Evolutionary conservation across 768 basidiomycete species (phyloP).

Genomic region (Strobilomyces confusus): DNA sequence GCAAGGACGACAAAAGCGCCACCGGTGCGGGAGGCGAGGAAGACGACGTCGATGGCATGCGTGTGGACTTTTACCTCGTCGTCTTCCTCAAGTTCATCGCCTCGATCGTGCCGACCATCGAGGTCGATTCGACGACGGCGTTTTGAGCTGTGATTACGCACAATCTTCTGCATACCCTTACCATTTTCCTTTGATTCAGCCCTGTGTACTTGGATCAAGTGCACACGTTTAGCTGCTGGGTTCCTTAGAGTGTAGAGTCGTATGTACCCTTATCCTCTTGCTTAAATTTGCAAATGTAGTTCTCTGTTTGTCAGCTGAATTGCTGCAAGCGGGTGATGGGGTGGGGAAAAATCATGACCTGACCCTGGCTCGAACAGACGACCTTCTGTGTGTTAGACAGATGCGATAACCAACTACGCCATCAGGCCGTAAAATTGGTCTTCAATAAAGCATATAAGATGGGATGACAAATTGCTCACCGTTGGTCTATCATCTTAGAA

Average conservation of each 20-base stretch:
- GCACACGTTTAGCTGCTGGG: background rate
- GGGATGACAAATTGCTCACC: too few species aligned
- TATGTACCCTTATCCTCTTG: conserved; percentile 21
- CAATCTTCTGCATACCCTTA: conserved; percentile 15
- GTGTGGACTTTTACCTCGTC: conserved; percentile 97
- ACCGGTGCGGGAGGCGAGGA: conserved; percentile 21
- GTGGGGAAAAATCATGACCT: conserved; percentile 13
- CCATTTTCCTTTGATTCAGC: background rate
- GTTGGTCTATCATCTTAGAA: background rate
- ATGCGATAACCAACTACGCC: conserved; percentile 67
- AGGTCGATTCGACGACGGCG: conserved; percentile 88
- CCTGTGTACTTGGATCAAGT: conserved; percentile 2
- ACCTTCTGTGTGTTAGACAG: conserved; percentile 79
- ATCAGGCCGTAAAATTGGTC: conserved; percentile 17
- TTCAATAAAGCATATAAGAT: too few species aligned
- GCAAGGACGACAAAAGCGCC: conserved; percentile 47
- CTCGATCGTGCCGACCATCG: conserved; percentile 97
- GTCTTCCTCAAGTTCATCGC: conserved; percentile 99
- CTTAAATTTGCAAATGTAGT: conserved; percentile 4
- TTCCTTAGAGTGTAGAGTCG: conserved; percentile 23
- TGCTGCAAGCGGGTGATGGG: too few species aligned
- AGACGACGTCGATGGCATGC: conserved; percentile 83
- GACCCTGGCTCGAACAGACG: conserved; percentile 66
- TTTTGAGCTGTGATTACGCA: conserved; percentile 37
- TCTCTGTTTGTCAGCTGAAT: background rate